phyloP scores from a whole-genome alignment of 2,329 filamentous ascomycete species.

The Paramyrothecium sp. region DNA sequence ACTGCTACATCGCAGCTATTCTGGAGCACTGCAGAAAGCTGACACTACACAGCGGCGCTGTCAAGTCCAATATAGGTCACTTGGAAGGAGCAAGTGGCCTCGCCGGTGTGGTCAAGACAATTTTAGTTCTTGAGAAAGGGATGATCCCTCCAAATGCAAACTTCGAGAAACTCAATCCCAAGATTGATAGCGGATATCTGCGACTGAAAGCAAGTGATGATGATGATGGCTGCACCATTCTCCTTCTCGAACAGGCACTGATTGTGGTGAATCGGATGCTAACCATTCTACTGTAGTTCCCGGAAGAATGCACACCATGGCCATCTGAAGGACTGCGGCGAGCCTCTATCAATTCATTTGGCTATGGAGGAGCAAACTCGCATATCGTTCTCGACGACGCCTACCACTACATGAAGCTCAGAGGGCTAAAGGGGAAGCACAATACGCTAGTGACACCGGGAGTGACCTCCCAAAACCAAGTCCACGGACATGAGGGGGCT shows the following conservation, averaged over 20 bases:
- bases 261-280: too few species aligned
- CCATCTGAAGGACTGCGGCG: constrained; percentile 2
- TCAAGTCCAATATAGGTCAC: constrained; percentile 18
- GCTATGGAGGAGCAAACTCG: constrained; percentile 18
- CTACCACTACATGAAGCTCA: constrained; percentile 4
- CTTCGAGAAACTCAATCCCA: constrained; percentile 11
- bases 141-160: constrained; percentile 14
- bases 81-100: constrained; percentile 12
- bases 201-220: neutral
- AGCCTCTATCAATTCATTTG: constrained; percentile 16
- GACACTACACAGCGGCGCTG: constrained; percentile 4
- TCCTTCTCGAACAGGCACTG: too few species aligned
- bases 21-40: neutral
- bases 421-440: neutral
- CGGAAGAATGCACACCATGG: constrained; percentile 1
- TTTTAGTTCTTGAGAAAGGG: constrained; percentile 11
- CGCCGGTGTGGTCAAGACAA: constrained; percentile 14
- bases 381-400: constrained; percentile 18
- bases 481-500: neutral
- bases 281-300: neutral
- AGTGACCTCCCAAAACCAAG: neutral
- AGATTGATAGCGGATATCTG: constrained; percentile 9
- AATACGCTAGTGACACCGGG: neutral
- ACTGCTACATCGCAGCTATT: constrained; percentile 24
- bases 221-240: neutral